phyloP scores from a whole-genome alignment of 495 filamentous ascomycete genomes.

The Sordaria brevicollis region DNA sequence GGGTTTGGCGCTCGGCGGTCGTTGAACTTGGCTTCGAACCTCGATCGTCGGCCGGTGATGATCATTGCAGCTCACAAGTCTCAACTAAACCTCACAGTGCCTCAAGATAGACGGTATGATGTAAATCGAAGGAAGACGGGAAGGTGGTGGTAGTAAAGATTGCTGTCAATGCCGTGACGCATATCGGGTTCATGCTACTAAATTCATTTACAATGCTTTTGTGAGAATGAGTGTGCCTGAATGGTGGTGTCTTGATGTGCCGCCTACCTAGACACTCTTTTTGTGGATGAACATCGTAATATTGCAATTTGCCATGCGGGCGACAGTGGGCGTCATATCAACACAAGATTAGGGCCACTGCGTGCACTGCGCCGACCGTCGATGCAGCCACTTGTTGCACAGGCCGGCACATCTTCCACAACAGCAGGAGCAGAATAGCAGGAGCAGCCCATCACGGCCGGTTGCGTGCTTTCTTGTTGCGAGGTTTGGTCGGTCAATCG shows the following conservation, averaged over 20 bases:
- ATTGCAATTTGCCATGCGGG: background rate
- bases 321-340: background rate
- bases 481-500: background rate
- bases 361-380: background rate
- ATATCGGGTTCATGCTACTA: background rate
- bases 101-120: background rate
- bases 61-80: background rate
- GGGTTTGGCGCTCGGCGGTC: background rate
- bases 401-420: background rate
- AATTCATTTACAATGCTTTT: too few relatives aligned
- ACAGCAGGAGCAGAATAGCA: too few relatives aligned
- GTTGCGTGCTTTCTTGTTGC: background rate
- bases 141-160: background rate
- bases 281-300: background rate
- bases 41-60: background rate
- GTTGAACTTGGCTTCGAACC: background rate
- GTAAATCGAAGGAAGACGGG: too few relatives aligned
- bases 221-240: too few relatives aligned
- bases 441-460: background rate
- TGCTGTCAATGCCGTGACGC: background rate
- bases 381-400: background rate
- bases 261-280: too few relatives aligned
- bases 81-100: background rate
- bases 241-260: too few relatives aligned
- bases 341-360: background rate